Base-by-base conservation (phyloP, 345 rosid genomes). In the Boechera retrofracta region DNA sequence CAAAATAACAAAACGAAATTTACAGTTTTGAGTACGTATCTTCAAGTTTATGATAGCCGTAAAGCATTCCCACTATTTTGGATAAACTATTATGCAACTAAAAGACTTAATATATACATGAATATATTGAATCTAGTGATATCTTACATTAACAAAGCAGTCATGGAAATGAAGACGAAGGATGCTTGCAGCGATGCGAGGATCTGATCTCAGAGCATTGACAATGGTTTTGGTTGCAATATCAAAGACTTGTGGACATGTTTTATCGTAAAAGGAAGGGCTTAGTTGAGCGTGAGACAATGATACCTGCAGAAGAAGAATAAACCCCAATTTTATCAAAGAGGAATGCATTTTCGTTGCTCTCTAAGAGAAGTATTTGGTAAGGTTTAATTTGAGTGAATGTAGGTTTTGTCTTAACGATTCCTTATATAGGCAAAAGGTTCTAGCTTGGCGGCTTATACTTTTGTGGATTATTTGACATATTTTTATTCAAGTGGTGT, bases 121-220 rank as follows among this genome's bases (percentile, higher is more conserved):
- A 33, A 72, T 12, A 45, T 39, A 44, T n/a, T 7, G 7, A 39
- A 65, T 44, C 49, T 13, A 44, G 0, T 13, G 2, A 7, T 44
- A 15, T 44, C 71, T 21, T 84, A 86, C 89, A 48, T 81, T 74
- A 18, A 86, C 90, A 11, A 86, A 85, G 72, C 88, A 86, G 52
- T 86, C 88, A 15, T 86, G 89, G 78, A 86, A 86, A 59, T 84
- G 86, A 35, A 86, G 76, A 39, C 89, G 86, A 39, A 86, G 83
- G 45, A 86, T 73, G 41, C 86, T 81, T 15, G 85, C 90, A 1
- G 82, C 87, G 79, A 82, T 84, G 18, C 89, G 83, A 72, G 68
- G 76, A 2, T 72, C 76, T 35, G 76, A 48, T 72, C 68, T 72
- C 10, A 64, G 75, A 26, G 83, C 89, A 5, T 74, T 58, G 4